Evolutionary conservation across 257 asterid genomes (phyloP).

Genomic region (Ligustrum vulgare): DNA sequence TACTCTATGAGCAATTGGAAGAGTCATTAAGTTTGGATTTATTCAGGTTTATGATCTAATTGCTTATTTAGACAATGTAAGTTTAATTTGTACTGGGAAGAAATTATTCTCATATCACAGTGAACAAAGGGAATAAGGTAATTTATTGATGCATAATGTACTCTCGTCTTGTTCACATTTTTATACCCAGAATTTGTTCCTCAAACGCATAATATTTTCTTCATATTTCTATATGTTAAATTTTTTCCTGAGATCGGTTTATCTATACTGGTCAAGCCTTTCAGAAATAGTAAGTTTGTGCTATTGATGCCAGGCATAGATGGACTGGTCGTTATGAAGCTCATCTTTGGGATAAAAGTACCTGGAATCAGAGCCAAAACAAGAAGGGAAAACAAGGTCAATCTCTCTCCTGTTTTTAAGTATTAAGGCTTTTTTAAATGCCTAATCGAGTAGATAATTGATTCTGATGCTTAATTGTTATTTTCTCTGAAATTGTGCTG

Average conservation of each 20-base stretch:
- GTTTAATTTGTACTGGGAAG: slow-evolving; percentile 6
- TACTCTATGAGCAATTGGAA: not conserved
- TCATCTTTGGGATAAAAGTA: slow-evolving; percentile 98
- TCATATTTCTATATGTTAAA: slow-evolving; percentile 4
- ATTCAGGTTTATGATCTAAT: not conserved
- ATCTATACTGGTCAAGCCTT: not conserved
- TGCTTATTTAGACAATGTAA: slow-evolving; percentile 1
- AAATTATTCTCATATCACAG: not conserved
- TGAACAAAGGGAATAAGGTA: not conserved
- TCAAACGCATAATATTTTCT: not conserved
- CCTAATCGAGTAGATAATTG: slow-evolving; percentile 29
- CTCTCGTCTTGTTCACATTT: not conserved
- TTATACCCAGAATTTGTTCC: not conserved
- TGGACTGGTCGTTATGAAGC: slow-evolving; percentile 99
- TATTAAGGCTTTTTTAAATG: slow-evolving; percentile 18
- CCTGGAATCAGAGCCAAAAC: slow-evolving; percentile 98
- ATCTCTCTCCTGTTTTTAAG: slow-evolving; percentile 1
- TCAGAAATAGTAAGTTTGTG: not conserved
- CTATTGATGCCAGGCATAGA: slow-evolving; percentile 64
- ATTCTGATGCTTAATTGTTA: slow-evolving; percentile 34
- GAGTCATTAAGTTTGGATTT: not conserved
- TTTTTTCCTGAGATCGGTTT: not conserved
- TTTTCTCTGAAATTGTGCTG: slow-evolving; percentile 31
- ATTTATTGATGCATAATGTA: slow-evolving; percentile 22
- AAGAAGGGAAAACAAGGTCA: slow-evolving; percentile 99